These are phyloP conservation scores for Ophiostoma sp. DNA, from an alignment of 2,329 filamentous ascomycete genomes.

Conservation along the genomic window DNA sequence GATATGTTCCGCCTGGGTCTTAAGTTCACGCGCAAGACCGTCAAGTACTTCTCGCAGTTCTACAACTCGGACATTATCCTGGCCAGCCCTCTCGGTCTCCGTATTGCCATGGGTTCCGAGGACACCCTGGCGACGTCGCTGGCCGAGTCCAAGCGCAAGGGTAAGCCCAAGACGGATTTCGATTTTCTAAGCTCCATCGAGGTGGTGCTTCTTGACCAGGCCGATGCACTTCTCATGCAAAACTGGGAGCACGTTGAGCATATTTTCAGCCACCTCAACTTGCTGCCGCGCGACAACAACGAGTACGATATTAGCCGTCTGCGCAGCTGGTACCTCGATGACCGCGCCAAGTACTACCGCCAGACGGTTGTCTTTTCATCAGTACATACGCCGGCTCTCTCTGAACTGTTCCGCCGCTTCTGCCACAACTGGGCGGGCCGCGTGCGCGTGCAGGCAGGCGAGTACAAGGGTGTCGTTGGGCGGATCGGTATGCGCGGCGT, in stretches of 20 bases:
- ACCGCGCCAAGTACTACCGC: slow-evolving; percentile 74
- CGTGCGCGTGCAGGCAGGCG: slow-evolving; percentile 64
- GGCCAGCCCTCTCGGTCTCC: slow-evolving; percentile 83
- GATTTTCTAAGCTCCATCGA: slow-evolving; percentile 96
- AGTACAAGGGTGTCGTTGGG: slow-evolving; percentile 71
- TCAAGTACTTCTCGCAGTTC: slow-evolving; percentile 93
- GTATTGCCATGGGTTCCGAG: slow-evolving; percentile 85
- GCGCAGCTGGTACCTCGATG: slow-evolving; percentile 89
- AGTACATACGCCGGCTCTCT: slow-evolving; percentile 86
- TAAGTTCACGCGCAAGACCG: slow-evolving; percentile 93
- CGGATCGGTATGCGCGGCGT: slow-evolving; percentile 65
- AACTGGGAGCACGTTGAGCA: slow-evolving; percentile 97
- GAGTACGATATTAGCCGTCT: slow-evolving; percentile 93
- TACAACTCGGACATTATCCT: slow-evolving; percentile 96
- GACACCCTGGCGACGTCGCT: slow-evolving; percentile 41
- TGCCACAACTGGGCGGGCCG: slow-evolving; percentile 82
- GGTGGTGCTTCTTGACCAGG: slow-evolving; percentile 84
- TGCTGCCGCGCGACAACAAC: slow-evolving; percentile 84
- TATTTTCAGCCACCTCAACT: slow-evolving; percentile 88
- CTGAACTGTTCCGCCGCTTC: slow-evolving; percentile 71
- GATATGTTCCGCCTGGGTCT: slow-evolving; percentile 96
- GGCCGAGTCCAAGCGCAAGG: slow-evolving; percentile 55
- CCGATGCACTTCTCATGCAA: slow-evolving; percentile 92
- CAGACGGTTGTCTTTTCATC: slow-evolving; percentile 81
- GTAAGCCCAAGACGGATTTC: slow-evolving; percentile 59